Evolutionary conservation across 345 rosid species (phyloP).

Genomic region (Abelmoschus esculentus): DNA sequence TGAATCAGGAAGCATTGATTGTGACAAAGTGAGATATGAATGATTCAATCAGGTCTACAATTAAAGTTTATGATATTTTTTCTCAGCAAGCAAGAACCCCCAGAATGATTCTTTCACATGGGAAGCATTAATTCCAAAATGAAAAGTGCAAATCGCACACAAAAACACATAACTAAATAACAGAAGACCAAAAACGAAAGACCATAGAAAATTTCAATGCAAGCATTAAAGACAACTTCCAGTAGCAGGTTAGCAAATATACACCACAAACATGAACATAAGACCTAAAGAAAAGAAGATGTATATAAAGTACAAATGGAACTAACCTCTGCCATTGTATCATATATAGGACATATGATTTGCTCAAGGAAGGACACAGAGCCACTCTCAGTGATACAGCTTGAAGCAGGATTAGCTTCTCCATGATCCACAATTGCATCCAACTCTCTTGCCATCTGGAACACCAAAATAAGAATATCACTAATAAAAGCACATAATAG

Average conservation of each 20-base stretch:
- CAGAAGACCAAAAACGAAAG: not conserved
- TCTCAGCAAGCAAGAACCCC: not conserved
- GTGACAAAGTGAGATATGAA: not conserved
- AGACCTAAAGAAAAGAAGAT: not conserved
- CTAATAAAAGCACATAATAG: not conserved
- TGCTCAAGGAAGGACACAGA: slow-evolving; percentile 74
- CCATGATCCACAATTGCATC: slow-evolving; percentile 86
- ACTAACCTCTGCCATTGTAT: slow-evolving; percentile 55
- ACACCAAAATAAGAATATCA: slow-evolving; percentile 2
- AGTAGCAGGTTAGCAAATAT: not conserved
- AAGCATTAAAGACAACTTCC: not conserved
- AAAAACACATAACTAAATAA: not conserved
- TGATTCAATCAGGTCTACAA: not conserved
- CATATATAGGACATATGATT: slow-evolving; percentile 71
- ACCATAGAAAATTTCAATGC: not conserved
- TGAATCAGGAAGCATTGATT: not conserved
- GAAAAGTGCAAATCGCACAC: not conserved
- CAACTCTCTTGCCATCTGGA: slow-evolving; percentile 95
- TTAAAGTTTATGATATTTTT: not conserved
- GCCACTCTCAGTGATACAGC: slow-evolving; percentile 52
- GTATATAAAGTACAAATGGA: not conserved
- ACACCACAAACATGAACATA: not conserved
- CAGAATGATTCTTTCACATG: not conserved
- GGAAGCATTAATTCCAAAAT: not conserved
- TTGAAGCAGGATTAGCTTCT: slow-evolving; percentile 60